Percentiles rank a stretch among this genome's conserved stretches.
phyloP scores from a whole-genome alignment of 805 yeast species.

The Nakazawaea ishiwadae region DNA sequence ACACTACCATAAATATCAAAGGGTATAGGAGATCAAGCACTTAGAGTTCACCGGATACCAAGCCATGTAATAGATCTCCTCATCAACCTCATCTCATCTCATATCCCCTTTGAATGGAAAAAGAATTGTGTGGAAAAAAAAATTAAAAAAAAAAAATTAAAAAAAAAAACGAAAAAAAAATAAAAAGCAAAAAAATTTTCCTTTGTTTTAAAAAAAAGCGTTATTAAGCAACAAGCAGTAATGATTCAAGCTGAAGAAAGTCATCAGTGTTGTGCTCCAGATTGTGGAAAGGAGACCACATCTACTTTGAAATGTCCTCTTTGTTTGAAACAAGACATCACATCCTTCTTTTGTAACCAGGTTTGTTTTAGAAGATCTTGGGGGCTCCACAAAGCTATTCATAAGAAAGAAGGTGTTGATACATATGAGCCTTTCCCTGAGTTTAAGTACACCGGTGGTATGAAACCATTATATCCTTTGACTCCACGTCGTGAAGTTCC shows the following conservation, averaged over 20 bases:
- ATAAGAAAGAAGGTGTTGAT: slow-evolving; percentile 54
- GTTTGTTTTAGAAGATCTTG: slow-evolving; percentile 73
- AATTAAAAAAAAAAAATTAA: no score
- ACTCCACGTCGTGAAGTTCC: slow-evolving; percentile 71
- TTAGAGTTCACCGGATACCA: no score
- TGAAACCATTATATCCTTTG: slow-evolving; percentile 80
- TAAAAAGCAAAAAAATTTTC: neutral
- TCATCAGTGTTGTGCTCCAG: slow-evolving; percentile 64
- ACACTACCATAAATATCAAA: no score
- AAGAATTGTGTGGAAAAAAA: no score
- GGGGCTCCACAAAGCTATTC: slow-evolving; percentile 71
- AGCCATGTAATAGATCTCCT: no score
- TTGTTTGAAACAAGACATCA: slow-evolving; percentile 69
- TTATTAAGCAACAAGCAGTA: no score
- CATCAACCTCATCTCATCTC: no score
- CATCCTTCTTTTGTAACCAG: slow-evolving; percentile 74
- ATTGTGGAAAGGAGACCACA: slow-evolving; percentile 78
- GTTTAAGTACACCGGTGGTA: slow-evolving; percentile 65
- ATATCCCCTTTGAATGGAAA: no score
- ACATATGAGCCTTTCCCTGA: slow-evolving; percentile 85
- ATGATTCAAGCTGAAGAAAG: slow-evolving; percentile 1
- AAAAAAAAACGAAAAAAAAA: neutral
- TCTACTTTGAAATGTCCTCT: slow-evolving; percentile 85
- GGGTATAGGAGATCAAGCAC: no score
- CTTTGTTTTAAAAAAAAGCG: no score